phyloP scores from a whole-genome alignment of 306 rosid genomes.

The Vigna nakashimae region DNA sequence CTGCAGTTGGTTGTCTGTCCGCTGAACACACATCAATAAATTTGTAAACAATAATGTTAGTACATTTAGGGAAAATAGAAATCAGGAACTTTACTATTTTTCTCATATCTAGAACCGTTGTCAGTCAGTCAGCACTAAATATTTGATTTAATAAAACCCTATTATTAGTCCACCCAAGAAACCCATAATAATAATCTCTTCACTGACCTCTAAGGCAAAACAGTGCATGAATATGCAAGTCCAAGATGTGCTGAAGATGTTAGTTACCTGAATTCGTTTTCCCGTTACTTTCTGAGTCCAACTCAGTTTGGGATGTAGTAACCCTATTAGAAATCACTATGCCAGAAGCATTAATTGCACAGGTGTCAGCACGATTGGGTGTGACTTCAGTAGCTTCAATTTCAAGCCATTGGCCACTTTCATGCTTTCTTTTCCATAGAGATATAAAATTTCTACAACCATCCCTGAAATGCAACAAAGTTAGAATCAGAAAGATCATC shows the following conservation, averaged over 20 bases:
- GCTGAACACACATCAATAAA: slow-evolving; percentile 61
- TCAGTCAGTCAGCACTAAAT: neutral
- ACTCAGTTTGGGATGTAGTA: slow-evolving; percentile 53
- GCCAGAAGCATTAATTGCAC: slow-evolving; percentile 67
- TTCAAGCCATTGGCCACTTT: slow-evolving; percentile 91
- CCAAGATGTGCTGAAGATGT: slow-evolving; percentile 28
- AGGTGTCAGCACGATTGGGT: slow-evolving; percentile 58
- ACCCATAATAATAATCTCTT: neutral
- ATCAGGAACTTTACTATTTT: slow-evolving; percentile 6
- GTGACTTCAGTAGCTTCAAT: slow-evolving; percentile 74
- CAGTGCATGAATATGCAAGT: neutral
- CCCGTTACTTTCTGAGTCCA: slow-evolving; percentile 59
- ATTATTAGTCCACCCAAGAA: slow-evolving; percentile 8
- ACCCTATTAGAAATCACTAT: slow-evolving; percentile 60
- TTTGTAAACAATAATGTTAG: slow-evolving; percentile 39
- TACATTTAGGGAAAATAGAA: neutral
- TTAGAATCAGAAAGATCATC: slow-evolving; percentile 30
- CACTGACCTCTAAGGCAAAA: neutral
- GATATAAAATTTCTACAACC: slow-evolving; percentile 72
- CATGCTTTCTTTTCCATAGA: slow-evolving; percentile 91
- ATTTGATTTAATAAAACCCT: neutral
- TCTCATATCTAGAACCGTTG: neutral
- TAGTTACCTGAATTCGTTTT: slow-evolving; percentile 63
- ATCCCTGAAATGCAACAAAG: slow-evolving; percentile 60
- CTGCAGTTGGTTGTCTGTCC: slow-evolving; percentile 59